Conservation (phyloP, 2,329 filamentous ascomycete species). For the Fusarium paranaense region DNA sequence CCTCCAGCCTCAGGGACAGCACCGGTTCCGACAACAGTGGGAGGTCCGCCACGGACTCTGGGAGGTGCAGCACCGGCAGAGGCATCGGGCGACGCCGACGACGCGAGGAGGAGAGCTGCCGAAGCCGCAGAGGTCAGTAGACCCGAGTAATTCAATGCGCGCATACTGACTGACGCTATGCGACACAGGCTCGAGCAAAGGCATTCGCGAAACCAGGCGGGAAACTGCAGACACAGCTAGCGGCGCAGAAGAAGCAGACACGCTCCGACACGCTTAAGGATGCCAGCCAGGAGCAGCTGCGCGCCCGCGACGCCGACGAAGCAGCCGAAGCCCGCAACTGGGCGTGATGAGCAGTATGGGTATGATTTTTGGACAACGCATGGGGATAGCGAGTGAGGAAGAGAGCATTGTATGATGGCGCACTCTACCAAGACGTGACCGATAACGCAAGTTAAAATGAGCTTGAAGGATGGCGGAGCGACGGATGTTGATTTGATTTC, state of each 20-base stretch:
- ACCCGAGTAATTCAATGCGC: not conserved
- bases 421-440: not conserved
- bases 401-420: not conserved
- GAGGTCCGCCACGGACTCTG: constrained; percentile 71
- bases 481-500: constrained; percentile 7
- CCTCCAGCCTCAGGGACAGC: constrained; percentile 61
- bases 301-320: constrained; percentile 75
- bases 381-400: not conserved
- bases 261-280: constrained; percentile 75
- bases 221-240: constrained; percentile 77
- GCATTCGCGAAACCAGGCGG: constrained; percentile 69
- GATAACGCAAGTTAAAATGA: not conserved
- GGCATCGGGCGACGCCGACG: constrained; percentile 53
- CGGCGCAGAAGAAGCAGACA: constrained; percentile 81
- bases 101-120: constrained; percentile 80
- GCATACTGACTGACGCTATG: not conserved
- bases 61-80: constrained; percentile 60
- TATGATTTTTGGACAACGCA: not conserved
- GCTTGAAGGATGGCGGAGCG: not conserved
- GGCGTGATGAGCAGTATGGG: constrained; percentile 40
- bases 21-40: constrained; percentile 64
- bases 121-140: constrained; percentile 83
- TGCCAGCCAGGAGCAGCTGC: constrained; percentile 73
- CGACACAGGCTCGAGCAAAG: constrained; percentile 72
- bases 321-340: constrained; percentile 54